Evolutionary conservation across 129 eudicot species (phyloP).

Genomic region (Flaveria robusta): DNA sequence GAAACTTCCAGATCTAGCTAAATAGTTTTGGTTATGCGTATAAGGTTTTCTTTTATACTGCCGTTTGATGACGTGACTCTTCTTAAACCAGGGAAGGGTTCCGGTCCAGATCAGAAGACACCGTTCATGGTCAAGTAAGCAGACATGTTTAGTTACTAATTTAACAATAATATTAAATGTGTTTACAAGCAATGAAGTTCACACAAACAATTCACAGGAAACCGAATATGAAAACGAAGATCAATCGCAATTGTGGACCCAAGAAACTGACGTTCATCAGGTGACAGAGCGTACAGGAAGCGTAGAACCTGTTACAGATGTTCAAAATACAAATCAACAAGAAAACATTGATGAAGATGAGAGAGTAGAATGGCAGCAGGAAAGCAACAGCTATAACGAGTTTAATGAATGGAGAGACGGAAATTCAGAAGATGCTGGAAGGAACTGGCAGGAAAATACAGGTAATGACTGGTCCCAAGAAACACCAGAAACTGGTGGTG

Average conservation of each 20-base stretch:
- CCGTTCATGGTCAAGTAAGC: conserved; percentile 78
- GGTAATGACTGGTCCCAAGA: conserved; percentile 54
- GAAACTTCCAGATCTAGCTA: neutral
- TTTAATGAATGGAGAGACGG: conserved; percentile 60
- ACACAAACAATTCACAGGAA: conserved; percentile 49
- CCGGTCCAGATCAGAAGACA: conserved; percentile 76
- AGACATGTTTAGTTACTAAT: conserved; percentile 46
- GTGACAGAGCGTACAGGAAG: conserved; percentile 47
- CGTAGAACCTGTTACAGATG: conserved; percentile 40
- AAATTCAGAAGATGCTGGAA: conserved; percentile 39
- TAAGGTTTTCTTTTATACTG: neutral
- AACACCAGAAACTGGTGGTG: conserved; percentile 49
- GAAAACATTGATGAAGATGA: conserved; percentile 53
- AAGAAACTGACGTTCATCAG: conserved; percentile 47
- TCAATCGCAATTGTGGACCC: conserved; percentile 42
- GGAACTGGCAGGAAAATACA: conserved; percentile 60
- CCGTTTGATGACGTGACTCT: conserved; percentile 18
- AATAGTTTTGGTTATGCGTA: conserved; percentile 10
- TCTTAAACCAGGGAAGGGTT: conserved; percentile 77
- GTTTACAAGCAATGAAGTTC: conserved; percentile 45
- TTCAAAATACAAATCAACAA: conserved; percentile 45
- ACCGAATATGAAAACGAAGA: conserved; percentile 55
- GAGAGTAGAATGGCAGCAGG: conserved; percentile 55
- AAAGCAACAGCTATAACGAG: conserved; percentile 39
- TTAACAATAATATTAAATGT: conserved; percentile 36